Conservation (phyloP, 1,284 basidiomycete genomes). For the Cystobasidium slooffiae region DNA sequence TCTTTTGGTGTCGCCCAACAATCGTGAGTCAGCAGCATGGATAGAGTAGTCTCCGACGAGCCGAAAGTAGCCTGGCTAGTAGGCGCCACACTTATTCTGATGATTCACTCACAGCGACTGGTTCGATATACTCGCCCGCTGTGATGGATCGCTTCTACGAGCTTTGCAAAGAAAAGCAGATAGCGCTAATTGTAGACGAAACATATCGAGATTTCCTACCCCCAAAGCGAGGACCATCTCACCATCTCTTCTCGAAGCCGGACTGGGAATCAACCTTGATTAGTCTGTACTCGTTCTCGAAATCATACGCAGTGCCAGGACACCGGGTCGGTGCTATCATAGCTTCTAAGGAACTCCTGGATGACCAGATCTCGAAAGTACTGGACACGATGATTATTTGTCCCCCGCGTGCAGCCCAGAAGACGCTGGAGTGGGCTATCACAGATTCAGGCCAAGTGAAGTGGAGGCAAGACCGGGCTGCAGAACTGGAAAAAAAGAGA, state of each 20-base stretch:
- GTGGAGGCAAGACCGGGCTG: conserved; percentile 63
- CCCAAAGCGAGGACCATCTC: conserved; percentile 61
- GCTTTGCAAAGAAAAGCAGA: conserved; percentile 65
- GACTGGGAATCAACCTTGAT: conserved; percentile 70
- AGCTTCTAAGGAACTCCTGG: conserved; percentile 66
- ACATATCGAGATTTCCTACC: conserved; percentile 84
- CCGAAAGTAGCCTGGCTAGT: not conserved
- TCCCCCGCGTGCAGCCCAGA: conserved; percentile 71
- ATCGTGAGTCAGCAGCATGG: conserved; percentile 62
- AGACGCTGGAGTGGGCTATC: conserved; percentile 63
- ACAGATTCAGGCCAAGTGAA: conserved; percentile 33
- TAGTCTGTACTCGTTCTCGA: conserved; percentile 75
- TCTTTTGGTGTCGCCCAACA: conserved; percentile 75
- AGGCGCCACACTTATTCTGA: not conserved
- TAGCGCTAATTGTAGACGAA: conserved; percentile 84
- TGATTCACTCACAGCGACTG: conserved; percentile 66
- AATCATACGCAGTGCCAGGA: conserved; percentile 82
- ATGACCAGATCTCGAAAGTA: conserved; percentile 64
- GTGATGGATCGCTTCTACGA: conserved; percentile 69
- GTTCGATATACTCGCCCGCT: conserved; percentile 69
- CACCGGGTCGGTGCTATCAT: conserved; percentile 78
- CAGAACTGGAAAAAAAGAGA: conserved; percentile 65
- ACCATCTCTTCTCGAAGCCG: conserved; percentile 62
- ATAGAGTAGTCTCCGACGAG: not conserved
- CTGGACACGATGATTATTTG: conserved; percentile 80